Conservation (phyloP, 257 asterid species). For the Solanum appendiculatum region DNA sequence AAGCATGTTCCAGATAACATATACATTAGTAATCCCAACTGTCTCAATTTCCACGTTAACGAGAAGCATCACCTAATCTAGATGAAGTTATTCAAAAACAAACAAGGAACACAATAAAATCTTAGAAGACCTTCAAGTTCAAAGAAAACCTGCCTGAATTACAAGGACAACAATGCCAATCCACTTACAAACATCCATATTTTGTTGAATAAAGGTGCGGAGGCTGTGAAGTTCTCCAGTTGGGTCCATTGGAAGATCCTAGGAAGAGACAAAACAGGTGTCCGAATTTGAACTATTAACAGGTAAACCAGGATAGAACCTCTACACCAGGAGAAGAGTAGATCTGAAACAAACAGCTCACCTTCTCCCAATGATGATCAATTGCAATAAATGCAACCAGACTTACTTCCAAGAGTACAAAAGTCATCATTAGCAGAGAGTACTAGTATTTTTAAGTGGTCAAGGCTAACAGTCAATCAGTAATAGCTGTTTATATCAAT, state of each 20-base stretch:
- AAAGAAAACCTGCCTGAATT: constrained; percentile 56
- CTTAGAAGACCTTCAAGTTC: constrained; percentile 2
- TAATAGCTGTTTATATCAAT: neutral
- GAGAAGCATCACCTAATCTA: neutral
- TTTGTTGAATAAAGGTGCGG: constrained; percentile 39
- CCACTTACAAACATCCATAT: constrained; percentile 56
- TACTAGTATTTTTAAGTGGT: constrained; percentile 38
- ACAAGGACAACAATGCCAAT: constrained; percentile 48
- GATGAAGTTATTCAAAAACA: neutral
- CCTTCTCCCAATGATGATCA: constrained; percentile 78
- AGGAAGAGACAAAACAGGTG: constrained; percentile 8
- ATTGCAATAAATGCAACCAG: constrained; percentile 62
- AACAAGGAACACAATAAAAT: neutral
- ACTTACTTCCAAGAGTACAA: constrained; percentile 52
- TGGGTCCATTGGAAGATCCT: constrained; percentile 79
- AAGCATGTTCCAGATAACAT: neutral
- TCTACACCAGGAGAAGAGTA: neutral
- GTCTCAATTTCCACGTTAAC: neutral
- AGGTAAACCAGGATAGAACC: neutral
- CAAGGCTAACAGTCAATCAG: constrained; percentile 25
- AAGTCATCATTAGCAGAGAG: constrained; percentile 36
- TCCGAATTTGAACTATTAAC: neutral
- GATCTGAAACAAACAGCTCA: constrained; percentile 10
- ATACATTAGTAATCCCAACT: constrained; percentile 1
- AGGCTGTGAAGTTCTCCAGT: constrained; percentile 73